Evolutionary conservation across 1,139 yeast genomes (phyloP), one percentile per base, ranked within the genome.

Genomic region (Taphrina pruni): DNA sequence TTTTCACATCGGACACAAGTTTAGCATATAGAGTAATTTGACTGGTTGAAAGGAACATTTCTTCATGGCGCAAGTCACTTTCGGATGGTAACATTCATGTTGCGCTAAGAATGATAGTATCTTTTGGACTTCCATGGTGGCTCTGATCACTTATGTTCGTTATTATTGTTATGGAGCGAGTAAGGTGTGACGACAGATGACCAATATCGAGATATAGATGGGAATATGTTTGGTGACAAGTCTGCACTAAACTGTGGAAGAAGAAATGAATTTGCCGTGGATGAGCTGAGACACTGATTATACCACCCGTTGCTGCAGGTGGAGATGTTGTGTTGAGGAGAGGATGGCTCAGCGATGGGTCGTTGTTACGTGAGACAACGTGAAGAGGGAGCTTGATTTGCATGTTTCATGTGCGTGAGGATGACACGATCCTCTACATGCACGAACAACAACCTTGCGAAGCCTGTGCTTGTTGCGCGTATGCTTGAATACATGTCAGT

Each of bases 361-460:
- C 32, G 4, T 26, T 26, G 32, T 26, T 26, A 26, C 32, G 32
- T 26, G 32, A 26, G 32, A 26, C 32, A 26, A 26, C 4, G 32
- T 26, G 32, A 26, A 4, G n/a, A 45, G 48, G 2, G 48, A 7
- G 48, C n/a, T 45, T 7, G 48, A 1, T 12, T 45, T 45, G 48
- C 20, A 45, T 17, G 21, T 14, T 7, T 12, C 8, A 36, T 36
- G 4, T 26, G 32, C 32, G 32, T 26, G 32, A 26, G 32, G 32
- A 26, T 26, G 4, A 26, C 4, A 26, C 32, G 32, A 26, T 26
- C 32, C 32, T 39, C 14, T 58, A 58, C 62, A 58, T 58, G 35
- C 62, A 58, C 8, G 52, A 43, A 36, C 62, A 58, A 36, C 62
- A 58, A 9, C 62, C 62, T 45, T 58, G 51, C 14, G 62, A 43